phyloP scores from a whole-genome alignment of 805 yeast species.

The Hanseniaspora taiwanica region DNA sequence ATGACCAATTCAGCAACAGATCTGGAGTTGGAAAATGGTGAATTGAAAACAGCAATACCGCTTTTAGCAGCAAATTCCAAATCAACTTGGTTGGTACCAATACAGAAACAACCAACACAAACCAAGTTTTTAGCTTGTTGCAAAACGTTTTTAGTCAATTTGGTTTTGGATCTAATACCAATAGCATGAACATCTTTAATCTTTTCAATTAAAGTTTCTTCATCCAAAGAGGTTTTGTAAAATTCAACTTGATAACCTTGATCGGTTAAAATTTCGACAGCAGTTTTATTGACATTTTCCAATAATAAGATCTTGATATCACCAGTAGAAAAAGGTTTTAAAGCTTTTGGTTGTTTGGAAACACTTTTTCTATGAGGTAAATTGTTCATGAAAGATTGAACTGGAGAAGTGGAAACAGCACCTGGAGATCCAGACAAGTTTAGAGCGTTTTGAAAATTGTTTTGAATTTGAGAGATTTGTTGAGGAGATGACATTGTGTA shows the following conservation, averaged over 20 bases:
- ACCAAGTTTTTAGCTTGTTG: conserved; percentile 81
- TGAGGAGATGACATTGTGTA: conserved; percentile 49
- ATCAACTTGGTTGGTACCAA: conserved; percentile 97
- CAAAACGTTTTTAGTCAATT: conserved; percentile 64
- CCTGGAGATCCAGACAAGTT: conserved; percentile 42
- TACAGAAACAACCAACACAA: conserved; percentile 95
- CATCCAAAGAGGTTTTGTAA: conserved; percentile 77
- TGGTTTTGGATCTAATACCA: conserved; percentile 96
- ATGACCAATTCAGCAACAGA: conserved; percentile 96
- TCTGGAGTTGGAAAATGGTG: conserved; percentile 97
- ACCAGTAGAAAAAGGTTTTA: conserved; percentile 91
- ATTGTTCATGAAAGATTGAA: conserved; percentile 49
- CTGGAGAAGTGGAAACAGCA: conserved; percentile 74
- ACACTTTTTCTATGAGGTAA: conserved; percentile 32
- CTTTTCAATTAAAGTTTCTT: conserved; percentile 88
- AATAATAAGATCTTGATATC: conserved; percentile 83
- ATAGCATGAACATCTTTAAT: conserved; percentile 89
- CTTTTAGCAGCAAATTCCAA: conserved; percentile 78
- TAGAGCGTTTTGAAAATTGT: conserved; percentile 43
- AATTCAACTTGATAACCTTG: conserved; percentile 98
- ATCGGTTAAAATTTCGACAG: conserved; percentile 65
- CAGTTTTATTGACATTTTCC: conserved; percentile 90
- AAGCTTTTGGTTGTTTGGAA: conserved; percentile 45
- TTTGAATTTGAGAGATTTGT: conserved; percentile 43
- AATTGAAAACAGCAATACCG: conserved; percentile 94